Base-by-base conservation (phyloP, 164 flowering plant species). In the Tetrastigma voinierianum region DNA sequence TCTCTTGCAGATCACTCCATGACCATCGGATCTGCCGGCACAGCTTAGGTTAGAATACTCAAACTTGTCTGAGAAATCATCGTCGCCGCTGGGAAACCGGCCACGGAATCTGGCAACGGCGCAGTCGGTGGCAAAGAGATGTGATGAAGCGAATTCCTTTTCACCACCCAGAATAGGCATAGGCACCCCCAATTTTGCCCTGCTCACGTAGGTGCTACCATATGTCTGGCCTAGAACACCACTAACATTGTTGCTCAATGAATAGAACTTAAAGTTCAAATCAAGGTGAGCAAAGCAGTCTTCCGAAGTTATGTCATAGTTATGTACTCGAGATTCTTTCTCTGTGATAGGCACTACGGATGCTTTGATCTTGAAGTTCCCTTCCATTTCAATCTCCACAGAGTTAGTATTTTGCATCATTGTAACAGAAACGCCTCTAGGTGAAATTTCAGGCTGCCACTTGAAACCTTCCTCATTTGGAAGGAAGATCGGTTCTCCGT, bases 271-370 rank as follows among this genome's bases (percentile, higher is more conserved):
- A 74, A 87, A 89, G 43, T 86, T 73, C 48, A 89, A 53, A 17
- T 89, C 92, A 51, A 86, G 82, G 70, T 87, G 95, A 43, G 95
- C 89, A 49, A 89, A 81, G 64, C 87, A 83, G 46, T 87, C 87
- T 6, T 82, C 90, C 0, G 73, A 14, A 0, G 89, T 84, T 1
- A 89, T 76, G 4, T 84, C 83, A 47, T 87, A 86, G 46, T 77
- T 77, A 47, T 86, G 93, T 17, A 90, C 72, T 43, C 69, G 21
- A 0, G 90, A 86, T 21, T 88, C 96, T 21, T 82, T 66, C 56
- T 75, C 57, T 0, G 87, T 85, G 11, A 90, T 83, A 0, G 90
- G 93, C 1, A 84, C 91, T 16, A 85, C 91, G 3, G 24, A 73
- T 0, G 90, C 88, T 23, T 75, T 79, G 73, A 88, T 83, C 74